Percentiles rank a stretch among this genome's conserved stretches.
Conservation (phyloP, 768 basidiomycete species). For the Tremella yokohamensis region DNA sequence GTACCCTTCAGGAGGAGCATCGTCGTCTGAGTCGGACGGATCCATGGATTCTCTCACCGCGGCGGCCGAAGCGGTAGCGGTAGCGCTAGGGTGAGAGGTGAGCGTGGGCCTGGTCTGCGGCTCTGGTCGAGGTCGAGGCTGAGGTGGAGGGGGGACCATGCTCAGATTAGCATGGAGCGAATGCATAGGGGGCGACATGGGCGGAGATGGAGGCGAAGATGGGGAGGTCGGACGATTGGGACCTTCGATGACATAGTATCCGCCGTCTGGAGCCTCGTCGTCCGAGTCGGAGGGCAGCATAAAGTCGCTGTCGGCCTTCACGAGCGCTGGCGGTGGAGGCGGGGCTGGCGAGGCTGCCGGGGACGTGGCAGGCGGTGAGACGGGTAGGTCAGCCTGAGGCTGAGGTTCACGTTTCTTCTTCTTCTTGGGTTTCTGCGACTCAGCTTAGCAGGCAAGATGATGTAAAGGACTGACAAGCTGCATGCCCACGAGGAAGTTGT, state of each 20-base stretch:
- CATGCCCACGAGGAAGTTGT: constrained; percentile 79
- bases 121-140: constrained; percentile 17
- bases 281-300: constrained; percentile 51
- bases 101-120: background rate
- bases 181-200: background rate
- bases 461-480: constrained; percentile 30
- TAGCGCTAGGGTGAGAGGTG: too few relatives aligned
- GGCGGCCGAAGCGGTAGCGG: background rate
- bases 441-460: background rate
- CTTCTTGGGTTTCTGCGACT: constrained; percentile 19
- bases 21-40: constrained; percentile 42
- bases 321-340: constrained; percentile 20
- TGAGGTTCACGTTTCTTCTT: constrained; percentile 12
- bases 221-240: constrained; percentile 12
- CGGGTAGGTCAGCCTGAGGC: constrained; percentile 1
- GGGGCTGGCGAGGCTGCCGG: background rate
- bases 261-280: constrained; percentile 46
- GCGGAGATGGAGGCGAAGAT: constrained; percentile 6
- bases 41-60: constrained; percentile 30
- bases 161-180: background rate
- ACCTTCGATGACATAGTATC: constrained; percentile 44
- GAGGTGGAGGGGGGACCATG: constrained; percentile 4
- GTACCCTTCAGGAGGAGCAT: constrained; percentile 37
- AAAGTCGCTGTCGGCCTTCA: constrained; percentile 44
- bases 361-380: constrained; percentile 4